Base-by-base conservation (phyloP, 176 grass and related monocot genomes). In the Thalia dealbata region DNA sequence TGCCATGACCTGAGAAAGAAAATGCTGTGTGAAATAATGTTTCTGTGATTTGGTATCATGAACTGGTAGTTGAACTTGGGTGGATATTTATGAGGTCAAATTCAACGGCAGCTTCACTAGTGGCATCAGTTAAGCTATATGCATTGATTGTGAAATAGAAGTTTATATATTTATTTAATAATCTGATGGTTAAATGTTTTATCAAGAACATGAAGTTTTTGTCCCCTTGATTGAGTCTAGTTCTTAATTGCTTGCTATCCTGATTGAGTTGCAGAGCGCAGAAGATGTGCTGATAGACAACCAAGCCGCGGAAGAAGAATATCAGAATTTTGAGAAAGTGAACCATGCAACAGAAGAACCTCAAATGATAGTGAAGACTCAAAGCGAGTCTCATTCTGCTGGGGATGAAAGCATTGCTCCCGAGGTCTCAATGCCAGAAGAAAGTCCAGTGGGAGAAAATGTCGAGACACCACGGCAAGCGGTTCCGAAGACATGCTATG, bases 241-340 rank as follows among this genome's bases (percentile, higher is more conserved):
- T 16, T 58, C 18, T 8, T 58, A 58, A 58, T 58, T 23, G 54
- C 54, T n/a, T n/a, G 6, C 7, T n/a, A 8, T 75, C 10, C 75
- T 73, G 60, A 41, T 78, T 76, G 28, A 6, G 73, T 65, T 25
- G 54, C 83, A 97, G 93, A 86, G 69, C 81, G 83, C 52, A 16
- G 87, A 90, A 79, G 87, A 97, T 80, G 82, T 97, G 19, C 65
- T 92, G 69, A 97, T 97, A 67, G 80, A 97, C 78, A 97, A 97
- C 81, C 89, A 88, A 88, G 73, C 73, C 41, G 86, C 80, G 7
- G 86, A 85, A 69, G 89, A 86, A 72, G 89, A 82, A 14, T 96
- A 92, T 50, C 86, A 82, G 68, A 88, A 86, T 45, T 91, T 91
- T 81, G 85, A 86, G 69, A 88, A 81, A 78, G 78, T 84, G 32